Conservation (phyloP, 1,284 basidiomycete genomes). For the Xerocomus minutiporus region DNA sequence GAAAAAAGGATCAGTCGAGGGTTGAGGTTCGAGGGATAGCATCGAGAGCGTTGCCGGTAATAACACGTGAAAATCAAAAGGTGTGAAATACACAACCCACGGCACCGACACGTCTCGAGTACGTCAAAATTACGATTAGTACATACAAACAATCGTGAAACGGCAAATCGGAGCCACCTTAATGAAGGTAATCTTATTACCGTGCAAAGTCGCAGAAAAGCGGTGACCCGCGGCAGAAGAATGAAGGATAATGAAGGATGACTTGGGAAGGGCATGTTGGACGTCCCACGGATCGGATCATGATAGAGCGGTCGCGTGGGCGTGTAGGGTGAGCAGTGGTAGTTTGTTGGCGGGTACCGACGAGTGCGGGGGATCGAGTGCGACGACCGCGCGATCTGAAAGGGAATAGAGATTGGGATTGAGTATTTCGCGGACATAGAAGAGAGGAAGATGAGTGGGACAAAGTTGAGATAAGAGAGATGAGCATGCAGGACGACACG, state of each 20-base stretch:
- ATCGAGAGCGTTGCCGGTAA: slow-evolving; percentile 14
- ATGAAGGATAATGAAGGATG: slow-evolving; percentile 7
- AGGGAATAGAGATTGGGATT: slow-evolving; percentile 10
- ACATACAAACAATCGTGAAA: slow-evolving; percentile 10
- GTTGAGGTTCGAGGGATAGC: slow-evolving; percentile 1
- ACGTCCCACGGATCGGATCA: slow-evolving; percentile 24
- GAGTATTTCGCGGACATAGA: not conserved
- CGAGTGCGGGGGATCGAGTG: slow-evolving; percentile 22
- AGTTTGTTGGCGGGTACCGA: slow-evolving; percentile 6
- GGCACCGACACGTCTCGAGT: slow-evolving; percentile 28
- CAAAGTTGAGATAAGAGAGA: slow-evolving; percentile 17
- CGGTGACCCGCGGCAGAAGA: slow-evolving; percentile 5
- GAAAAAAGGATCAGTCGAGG: slow-evolving; percentile 6
- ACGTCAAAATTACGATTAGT: slow-evolving; percentile 23
- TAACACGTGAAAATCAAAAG: slow-evolving; percentile 27
- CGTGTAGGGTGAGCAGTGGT: not conserved
- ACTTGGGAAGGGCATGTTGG: slow-evolving; percentile 7
- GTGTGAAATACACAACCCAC: slow-evolving; percentile 10
- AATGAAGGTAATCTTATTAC: slow-evolving; percentile 28
- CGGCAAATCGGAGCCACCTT: slow-evolving; percentile 22
- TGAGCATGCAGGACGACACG: slow-evolving; percentile 22
- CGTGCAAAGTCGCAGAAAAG: slow-evolving; percentile 8
- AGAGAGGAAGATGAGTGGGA: slow-evolving; percentile 10
- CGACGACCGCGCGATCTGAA: slow-evolving; percentile 23
- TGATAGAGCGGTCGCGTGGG: slow-evolving; percentile 1